Evolutionary conservation across 169 alveolate species (phyloP), one percentile per base, ranked within the genome.

Genomic region (Cytauxzoon felis): DNA sequence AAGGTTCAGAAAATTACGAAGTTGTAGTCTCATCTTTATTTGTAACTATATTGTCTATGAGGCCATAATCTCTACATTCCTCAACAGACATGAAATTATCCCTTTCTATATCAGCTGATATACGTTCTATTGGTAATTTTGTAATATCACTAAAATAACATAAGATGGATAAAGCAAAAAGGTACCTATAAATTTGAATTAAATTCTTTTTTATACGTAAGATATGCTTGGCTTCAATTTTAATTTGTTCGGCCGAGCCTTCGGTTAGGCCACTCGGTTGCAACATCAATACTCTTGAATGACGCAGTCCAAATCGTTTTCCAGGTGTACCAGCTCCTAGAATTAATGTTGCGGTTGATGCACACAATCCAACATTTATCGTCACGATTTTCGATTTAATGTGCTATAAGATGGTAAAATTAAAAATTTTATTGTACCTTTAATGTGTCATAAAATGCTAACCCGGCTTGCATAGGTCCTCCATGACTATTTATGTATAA

Each of bases 1-100:
- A n/a, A n/a, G n/a, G n/a, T n/a, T n/a, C n/a, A n/a, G n/a, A n/a
- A n/a, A n/a, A n/a, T n/a, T n/a, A n/a, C n/a, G n/a, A n/a, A n/a
- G 42, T 23, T 40, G 26, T 33, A 11, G 7, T 56, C 4, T 33
- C 18, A 2, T 18, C 38, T 1, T 38, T 27, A 56, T 56, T 56
- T 33, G 66, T 54, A 40, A 87, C 59, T 33, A 89, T 79, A 24
- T 87, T 82, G 36, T 89, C 94, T 21, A 89, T 62, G 49, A 89
- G 78, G 38, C 94, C 94, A 42, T 89, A 89, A 56, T 65, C 30
- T 19, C 70, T 69, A 32, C 89, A 84, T 47, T 89, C 93, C 48
- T 78, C 80, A 0, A 91, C 88, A n/a, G 91, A 80, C 94, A 89
- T 89, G 85, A 80, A 89, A 67, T 82, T 78, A 33, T 87, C 92